Evolutionary conservation across 306 rosid genomes (phyloP).

Genomic region (Rosa lucieae): DNA sequence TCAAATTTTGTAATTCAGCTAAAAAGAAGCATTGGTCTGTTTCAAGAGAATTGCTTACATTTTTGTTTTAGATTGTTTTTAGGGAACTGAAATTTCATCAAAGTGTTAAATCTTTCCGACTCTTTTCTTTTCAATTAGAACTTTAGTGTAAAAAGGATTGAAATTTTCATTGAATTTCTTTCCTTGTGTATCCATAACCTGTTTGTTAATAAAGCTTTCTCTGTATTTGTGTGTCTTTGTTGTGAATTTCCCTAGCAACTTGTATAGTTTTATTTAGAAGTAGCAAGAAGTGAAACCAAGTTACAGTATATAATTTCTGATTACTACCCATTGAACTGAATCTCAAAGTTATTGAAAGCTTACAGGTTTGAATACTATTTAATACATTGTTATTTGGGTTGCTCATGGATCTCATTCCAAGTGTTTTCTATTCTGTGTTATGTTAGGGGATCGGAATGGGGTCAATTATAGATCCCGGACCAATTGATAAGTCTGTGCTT

Average conservation of each 20-base stretch:
- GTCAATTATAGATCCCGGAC: constrained; percentile 65
- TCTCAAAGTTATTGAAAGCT: not conserved
- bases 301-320: not conserved
- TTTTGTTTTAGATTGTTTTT: not conserved
- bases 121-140: too few relatives aligned
- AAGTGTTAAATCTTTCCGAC: too few relatives aligned
- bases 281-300: not conserved
- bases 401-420: not conserved
- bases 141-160: not conserved
- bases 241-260: not conserved
- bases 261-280: not conserved
- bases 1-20: not conserved
- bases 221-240: not conserved
- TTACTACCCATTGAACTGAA: not conserved
- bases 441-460: constrained; percentile 47
- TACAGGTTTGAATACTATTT: not conserved
- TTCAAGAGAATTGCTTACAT: too few relatives aligned
- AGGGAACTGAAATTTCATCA: not conserved
- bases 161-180: not conserved
- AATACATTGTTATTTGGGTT: not conserved
- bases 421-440: constrained; percentile 1
- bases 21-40: not conserved
- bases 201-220: not conserved
- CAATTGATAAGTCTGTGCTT: constrained; percentile 65
- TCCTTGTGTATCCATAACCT: not conserved